Base-by-base conservation (phyloP, 306 rosid genomes). In the Urtica urens region DNA sequence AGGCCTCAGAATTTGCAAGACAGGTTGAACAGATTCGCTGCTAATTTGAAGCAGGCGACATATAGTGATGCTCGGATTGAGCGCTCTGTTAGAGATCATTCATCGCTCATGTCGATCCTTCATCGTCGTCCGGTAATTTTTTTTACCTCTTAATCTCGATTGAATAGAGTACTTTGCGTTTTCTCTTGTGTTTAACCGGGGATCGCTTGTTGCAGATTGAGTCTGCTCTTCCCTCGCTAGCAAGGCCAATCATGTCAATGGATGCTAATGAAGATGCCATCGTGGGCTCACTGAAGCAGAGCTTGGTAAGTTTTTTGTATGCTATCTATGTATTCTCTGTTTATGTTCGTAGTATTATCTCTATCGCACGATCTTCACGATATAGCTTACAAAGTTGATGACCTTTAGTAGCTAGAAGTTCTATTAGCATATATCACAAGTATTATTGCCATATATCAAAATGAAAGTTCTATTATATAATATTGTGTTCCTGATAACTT, bases 231-330 rank as follows among this genome's bases (percentile, higher is more conserved):
- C 99, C 99, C 46, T 77, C 78, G 59, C 68, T 90, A 59, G 93
- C 95, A 13, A 85, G 94, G 79, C 99, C 99, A 2, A 90, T 90
- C 43, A 90, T 90, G 99, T 90, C 99, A 57, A 70, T 90, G 56
- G 95, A 90, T 77, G 96, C 92, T 62, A 90, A 75, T 75, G 99
- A 90, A 77, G 99, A 90, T 82, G 95, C 94, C 49, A 62, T 90
- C 42, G 62, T 90, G 51, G 95, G 94, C 47, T 74, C 85, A 23
- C 94, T 90, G 70, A 90, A 90, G 74, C 99, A 79, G 72, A 79
- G 99, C 82, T 63, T 90, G 95, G 99, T 90, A 79, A 56, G 42
- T 41, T 66, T 47, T 35, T 35, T n/a, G n/a, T n/a, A n/a, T n/a
- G n/a, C n/a, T n/a, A n/a, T n/a, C n/a, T n/a, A n/a, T n/a, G n/a